Conservation (phyloP, 1,284 basidiomycete genomes). For the Termitomyces sp. region DNA sequence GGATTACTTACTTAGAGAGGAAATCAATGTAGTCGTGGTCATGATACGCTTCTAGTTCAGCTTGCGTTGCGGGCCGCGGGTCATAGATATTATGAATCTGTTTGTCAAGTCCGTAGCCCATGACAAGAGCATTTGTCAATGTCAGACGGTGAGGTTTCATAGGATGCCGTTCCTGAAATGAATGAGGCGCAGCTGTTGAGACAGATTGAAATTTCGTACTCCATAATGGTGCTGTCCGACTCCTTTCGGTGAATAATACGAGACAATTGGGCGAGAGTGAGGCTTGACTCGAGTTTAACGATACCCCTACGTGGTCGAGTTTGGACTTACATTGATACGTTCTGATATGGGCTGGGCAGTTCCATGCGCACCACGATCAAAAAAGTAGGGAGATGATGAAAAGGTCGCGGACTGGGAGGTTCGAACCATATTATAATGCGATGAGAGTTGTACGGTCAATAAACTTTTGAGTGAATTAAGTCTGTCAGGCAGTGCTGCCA, state of each 20-base stretch:
- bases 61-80: constrained; percentile 83
- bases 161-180: constrained; percentile 87
- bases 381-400: constrained; percentile 66
- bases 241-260: constrained; percentile 93
- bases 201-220: constrained; percentile 42
- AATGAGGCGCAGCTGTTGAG: not conserved
- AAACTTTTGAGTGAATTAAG: not conserved
- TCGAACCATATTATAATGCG: constrained; percentile 33
- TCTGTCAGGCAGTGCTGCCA: not conserved
- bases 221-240: constrained; percentile 96
- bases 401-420: constrained; percentile 56
- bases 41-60: constrained; percentile 89
- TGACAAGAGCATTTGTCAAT: constrained; percentile 91
- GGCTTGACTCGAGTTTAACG: constrained; percentile 41
- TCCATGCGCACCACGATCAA: constrained; percentile 63
- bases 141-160: constrained; percentile 98
- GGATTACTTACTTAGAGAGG: constrained; percentile 67
- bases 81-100: constrained; percentile 91
- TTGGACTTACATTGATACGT: constrained; percentile 56
- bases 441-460: not conserved
- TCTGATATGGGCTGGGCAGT: constrained; percentile 72
- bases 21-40: constrained; percentile 96
- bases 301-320: constrained; percentile 1
- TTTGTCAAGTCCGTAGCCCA: constrained; percentile 95
- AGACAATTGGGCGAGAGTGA: constrained; percentile 84